Conservation (phyloP, 148 eudicot genomes). For the Nepenthes gracilis region DNA sequence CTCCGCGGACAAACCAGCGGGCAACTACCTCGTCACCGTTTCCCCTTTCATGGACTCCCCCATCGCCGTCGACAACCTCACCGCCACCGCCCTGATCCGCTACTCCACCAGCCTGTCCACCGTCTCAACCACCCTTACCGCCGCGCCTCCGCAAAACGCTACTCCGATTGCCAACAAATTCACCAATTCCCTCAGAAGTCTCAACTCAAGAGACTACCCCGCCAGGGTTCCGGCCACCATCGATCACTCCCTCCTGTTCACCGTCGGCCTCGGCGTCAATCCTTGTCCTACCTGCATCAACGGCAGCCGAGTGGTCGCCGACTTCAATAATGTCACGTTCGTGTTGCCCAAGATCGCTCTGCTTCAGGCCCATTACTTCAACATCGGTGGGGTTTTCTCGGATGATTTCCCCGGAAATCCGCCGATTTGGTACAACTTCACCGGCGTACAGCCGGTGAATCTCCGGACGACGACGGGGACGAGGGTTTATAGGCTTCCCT, state of each 20-base stretch:
- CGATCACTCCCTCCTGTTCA: conserved; percentile 40
- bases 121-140: conserved; percentile 16
- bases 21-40: conserved; percentile 33
- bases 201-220: conserved; percentile 39
- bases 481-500: conserved; percentile 28
- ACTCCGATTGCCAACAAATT: conserved; percentile 30
- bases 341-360: conserved; percentile 49
- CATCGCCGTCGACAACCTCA: conserved; percentile 42
- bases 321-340: conserved; percentile 55
- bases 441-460: conserved; percentile 40
- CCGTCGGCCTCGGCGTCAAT: conserved; percentile 43
- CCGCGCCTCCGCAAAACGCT: conserved; percentile 41
- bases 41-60: conserved; percentile 76
- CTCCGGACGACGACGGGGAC: conserved; percentile 27
- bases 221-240: conserved; percentile 30
- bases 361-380: conserved; percentile 43
- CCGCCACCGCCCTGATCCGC: conserved; percentile 24
- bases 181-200: conserved; percentile 31
- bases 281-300: conserved; percentile 33
- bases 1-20: conserved; percentile 30
- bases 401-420: conserved; percentile 54
- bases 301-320: conserved; percentile 31
- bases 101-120: conserved; percentile 29
- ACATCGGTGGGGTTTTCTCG: conserved; percentile 26
- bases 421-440: conserved; percentile 36